Percentiles rank a stretch among this genome's conserved stretches.
Evolutionary conservation across 2,329 filamentous ascomycete genomes (phyloP).

Genomic region (Pseudogymnoascus verrucosus): DNA sequence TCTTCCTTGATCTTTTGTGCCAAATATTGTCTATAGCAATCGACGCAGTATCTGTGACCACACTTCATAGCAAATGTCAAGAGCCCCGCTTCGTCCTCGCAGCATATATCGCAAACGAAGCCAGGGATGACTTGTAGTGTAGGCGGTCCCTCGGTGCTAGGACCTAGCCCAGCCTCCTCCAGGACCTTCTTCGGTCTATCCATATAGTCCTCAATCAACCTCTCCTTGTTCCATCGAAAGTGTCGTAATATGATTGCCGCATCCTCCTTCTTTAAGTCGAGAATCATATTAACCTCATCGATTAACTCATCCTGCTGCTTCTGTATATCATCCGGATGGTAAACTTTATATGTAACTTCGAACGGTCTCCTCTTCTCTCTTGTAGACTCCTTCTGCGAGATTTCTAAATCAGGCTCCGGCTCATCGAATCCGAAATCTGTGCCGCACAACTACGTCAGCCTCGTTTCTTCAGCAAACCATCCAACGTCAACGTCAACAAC

Average conservation of each 20-base stretch:
- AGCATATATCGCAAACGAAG: constrained; percentile 94
- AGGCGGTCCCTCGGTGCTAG: constrained; percentile 52
- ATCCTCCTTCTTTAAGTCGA: constrained; percentile 82
- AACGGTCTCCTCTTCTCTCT: constrained; percentile 67
- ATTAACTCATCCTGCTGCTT: constrained; percentile 79
- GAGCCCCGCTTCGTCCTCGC: constrained; percentile 71
- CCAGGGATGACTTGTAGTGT: constrained; percentile 63
- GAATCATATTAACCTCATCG: constrained; percentile 81
- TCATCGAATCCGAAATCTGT: constrained; percentile 38
- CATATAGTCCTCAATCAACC: constrained; percentile 93
- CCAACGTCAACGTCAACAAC: neutral
- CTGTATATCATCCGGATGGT: constrained; percentile 72
- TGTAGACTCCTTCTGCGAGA: constrained; percentile 56
- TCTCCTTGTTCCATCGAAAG: constrained; percentile 94
- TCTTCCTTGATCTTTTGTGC: constrained; percentile 90
- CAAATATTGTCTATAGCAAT: constrained; percentile 88
- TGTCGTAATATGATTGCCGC: constrained; percentile 83
- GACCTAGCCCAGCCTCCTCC: constrained; percentile 74
- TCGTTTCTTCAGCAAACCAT: neutral
- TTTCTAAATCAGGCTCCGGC: constrained; percentile 40
- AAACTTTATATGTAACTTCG: constrained; percentile 78
- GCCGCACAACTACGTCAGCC: neutral
- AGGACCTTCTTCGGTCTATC: constrained; percentile 72
- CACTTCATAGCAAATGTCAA: constrained; percentile 92
- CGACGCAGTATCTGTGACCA: constrained; percentile 83